phyloP scores from a whole-genome alignment of 2,329 filamentous ascomycete species.

The Penicillium sumatraense region DNA sequence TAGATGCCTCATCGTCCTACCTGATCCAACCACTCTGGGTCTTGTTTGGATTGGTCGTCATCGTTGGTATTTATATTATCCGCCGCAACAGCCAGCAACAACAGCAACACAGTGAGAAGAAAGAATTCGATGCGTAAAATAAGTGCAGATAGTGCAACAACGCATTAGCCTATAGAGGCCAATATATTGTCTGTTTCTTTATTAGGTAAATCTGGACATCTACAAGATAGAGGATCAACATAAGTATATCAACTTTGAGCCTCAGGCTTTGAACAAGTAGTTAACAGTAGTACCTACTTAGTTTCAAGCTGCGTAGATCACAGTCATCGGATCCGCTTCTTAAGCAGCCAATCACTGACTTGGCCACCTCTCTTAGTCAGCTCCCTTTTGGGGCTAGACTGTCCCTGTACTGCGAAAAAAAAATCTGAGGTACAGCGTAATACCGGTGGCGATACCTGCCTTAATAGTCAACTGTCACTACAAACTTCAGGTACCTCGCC shows the following conservation, averaged over 20 bases:
- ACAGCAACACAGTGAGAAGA: constrained; percentile 15
- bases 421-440: constrained; percentile 1
- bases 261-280: too few species aligned
- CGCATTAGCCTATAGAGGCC: neutral
- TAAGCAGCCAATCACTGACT: neutral
- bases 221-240: neutral
- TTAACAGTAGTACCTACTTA: neutral
- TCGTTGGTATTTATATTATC: constrained; percentile 23
- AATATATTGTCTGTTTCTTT: too few species aligned
- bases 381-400: neutral
- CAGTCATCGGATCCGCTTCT: neutral
- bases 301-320: neutral
- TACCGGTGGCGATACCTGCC: neutral
- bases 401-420: neutral
- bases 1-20: constrained; percentile 11
- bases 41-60: constrained; percentile 22
- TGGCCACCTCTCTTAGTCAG: constrained; percentile 1
- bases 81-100: constrained; percentile 20
- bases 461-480: too few species aligned
- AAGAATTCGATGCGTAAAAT: constrained; percentile 18
- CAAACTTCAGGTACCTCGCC: neutral
- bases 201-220: too few species aligned
- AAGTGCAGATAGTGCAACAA: neutral
- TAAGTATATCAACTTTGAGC: too few species aligned
- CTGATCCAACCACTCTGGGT: constrained; percentile 22